phyloP scores from a whole-genome alignment of 2,329 filamentous ascomycete species.

The Venturia nashicola region DNA sequence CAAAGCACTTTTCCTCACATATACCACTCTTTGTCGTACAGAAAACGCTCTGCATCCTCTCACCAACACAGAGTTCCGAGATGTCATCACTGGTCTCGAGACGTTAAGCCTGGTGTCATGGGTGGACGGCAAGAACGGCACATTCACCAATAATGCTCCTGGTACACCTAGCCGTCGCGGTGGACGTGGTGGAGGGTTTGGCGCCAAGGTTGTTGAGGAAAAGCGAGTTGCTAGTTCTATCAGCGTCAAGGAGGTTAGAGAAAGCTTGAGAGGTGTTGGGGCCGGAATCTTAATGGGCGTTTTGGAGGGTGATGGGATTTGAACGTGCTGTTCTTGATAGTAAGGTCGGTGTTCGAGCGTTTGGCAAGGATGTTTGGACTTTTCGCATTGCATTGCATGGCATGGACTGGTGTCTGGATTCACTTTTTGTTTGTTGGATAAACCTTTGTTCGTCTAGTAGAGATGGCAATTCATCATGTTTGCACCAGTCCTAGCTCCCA shows the following conservation, averaged over 20 bases:
- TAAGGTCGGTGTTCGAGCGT: background rate
- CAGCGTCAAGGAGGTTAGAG: constrained; percentile 21
- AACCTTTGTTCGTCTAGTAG: background rate
- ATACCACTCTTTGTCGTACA: constrained; percentile 67
- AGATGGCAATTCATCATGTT: background rate
- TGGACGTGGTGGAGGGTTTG: constrained; percentile 7
- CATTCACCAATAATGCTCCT: constrained; percentile 14
- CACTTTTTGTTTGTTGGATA: background rate
- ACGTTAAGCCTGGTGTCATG: constrained; percentile 68
- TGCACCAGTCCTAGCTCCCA: background rate
- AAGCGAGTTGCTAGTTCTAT: constrained; percentile 23
- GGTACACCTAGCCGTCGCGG: constrained; percentile 9
- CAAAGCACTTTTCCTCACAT: constrained; percentile 73
- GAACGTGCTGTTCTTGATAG: background rate
- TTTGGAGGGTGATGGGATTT: constrained; percentile 15
- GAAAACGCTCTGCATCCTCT: constrained; percentile 86
- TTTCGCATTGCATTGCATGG: background rate
- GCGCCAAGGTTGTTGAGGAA: constrained; percentile 8
- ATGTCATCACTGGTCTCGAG: constrained; percentile 82
- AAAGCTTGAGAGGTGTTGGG: constrained; percentile 21
- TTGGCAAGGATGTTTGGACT: background rate
- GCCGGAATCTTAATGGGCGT: constrained; percentile 23
- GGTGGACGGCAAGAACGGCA: constrained; percentile 47
- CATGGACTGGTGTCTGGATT: background rate
- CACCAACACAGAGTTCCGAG: constrained; percentile 83